Conservation (phyloP, 2,329 filamentous ascomycete species). For the Sporothrix humicola region DNA sequence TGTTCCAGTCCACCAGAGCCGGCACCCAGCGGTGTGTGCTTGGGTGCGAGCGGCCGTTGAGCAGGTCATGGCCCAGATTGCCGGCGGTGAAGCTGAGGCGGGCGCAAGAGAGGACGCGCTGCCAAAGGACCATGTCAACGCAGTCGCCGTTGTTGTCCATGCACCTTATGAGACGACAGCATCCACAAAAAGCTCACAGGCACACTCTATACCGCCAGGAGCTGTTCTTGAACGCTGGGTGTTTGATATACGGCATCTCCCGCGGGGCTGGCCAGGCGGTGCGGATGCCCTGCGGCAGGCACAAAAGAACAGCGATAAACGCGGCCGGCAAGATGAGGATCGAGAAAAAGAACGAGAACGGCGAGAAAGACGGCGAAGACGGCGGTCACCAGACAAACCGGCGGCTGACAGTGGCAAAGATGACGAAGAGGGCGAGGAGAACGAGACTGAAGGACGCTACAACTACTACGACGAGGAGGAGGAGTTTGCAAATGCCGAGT, state of each 20-base stretch:
- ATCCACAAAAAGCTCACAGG: neutral
- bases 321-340: neutral
- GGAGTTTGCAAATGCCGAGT: conserved; percentile 30
- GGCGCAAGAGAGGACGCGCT: neutral
- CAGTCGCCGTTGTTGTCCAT: conserved; percentile 36
- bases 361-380: conserved; percentile 21
- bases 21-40: conserved; percentile 81
- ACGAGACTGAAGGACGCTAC: conserved; percentile 8
- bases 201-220: conserved; percentile 41
- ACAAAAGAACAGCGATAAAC: conserved; percentile 35
- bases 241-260: conserved; percentile 62
- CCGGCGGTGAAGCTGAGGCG: conserved; percentile 46
- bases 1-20: conserved; percentile 80
- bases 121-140: conserved; percentile 31
- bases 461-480: conserved; percentile 35
- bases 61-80: conserved; percentile 72
- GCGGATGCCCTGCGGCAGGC: conserved; percentile 43
- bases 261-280: conserved; percentile 49
- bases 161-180: conserved; percentile 31
- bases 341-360: neutral
- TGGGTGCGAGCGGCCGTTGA: conserved; percentile 84
- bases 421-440: conserved; percentile 9
- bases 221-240: conserved; percentile 66
- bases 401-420: neutral
- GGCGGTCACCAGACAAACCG: neutral